These are phyloP conservation scores for Aristolochia californica DNA, from an alignment of 164 flowering plant species.

Conservation along the genomic window DNA sequence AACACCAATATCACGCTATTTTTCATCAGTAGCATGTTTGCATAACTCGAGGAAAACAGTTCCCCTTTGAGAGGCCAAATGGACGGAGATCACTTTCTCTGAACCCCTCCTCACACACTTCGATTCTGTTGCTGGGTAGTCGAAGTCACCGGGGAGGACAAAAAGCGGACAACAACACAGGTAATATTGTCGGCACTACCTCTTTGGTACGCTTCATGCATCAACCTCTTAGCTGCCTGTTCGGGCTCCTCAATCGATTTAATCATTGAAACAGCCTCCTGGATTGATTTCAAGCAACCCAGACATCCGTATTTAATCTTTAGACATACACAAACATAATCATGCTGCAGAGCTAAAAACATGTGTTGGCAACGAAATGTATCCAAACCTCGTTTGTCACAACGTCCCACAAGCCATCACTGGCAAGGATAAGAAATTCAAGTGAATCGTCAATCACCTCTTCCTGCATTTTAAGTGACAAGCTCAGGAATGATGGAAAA, in stretches of 20 bases:
- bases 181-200: constrained; percentile 96
- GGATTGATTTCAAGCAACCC: constrained; percentile 6
- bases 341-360: neutral
- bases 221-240: constrained; percentile 66
- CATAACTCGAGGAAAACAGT: too few relatives aligned
- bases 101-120: too few relatives aligned
- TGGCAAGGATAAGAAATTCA: constrained; percentile 92
- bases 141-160: constrained; percentile 25
- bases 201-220: constrained; percentile 81
- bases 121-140: neutral
- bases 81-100: too few relatives aligned
- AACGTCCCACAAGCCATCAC: constrained; percentile 97
- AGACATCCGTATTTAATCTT: neutral
- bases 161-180: constrained; percentile 85
- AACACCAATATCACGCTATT: too few relatives aligned
- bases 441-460: constrained; percentile 76
- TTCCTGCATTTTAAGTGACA: constrained; percentile 44
- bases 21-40: too few relatives aligned
- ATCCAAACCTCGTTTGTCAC: constrained; percentile 71
- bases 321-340: neutral
- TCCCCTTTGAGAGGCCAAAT: too few relatives aligned
- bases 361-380: too few relatives aligned
- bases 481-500: neutral
- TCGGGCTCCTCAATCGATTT: constrained; percentile 70
- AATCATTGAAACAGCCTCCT: constrained; percentile 87